A percentile compares a stretch with the other conserved stretches of the same genome.
phyloP scores from a whole-genome alignment of 2,329 filamentous ascomycete genomes.

The Colletotrichum sp. region DNA sequence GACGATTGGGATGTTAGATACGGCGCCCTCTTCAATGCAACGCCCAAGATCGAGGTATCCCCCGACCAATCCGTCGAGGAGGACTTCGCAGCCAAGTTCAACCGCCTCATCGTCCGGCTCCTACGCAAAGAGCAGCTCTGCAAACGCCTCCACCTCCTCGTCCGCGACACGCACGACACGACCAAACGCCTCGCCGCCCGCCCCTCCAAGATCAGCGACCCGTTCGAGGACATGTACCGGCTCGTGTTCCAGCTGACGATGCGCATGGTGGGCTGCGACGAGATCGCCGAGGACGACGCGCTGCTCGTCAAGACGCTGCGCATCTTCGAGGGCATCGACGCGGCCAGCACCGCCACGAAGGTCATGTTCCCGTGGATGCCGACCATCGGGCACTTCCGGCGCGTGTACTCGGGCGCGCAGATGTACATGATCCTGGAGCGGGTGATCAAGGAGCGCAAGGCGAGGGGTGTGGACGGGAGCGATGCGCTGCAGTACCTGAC shows the following conservation, averaged over 20 bases:
- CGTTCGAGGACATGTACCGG: constrained; percentile 58
- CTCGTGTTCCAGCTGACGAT: constrained; percentile 63
- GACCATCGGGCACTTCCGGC: constrained; percentile 44
- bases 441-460: constrained; percentile 50
- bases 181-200: constrained; percentile 38
- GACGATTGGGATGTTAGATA: constrained; percentile 25
- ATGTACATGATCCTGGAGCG: constrained; percentile 54
- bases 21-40: constrained; percentile 33
- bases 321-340: constrained; percentile 53
- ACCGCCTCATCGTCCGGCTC: constrained; percentile 34
- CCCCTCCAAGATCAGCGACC: constrained; percentile 44
- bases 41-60: constrained; percentile 26
- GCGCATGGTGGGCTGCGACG: constrained; percentile 56
- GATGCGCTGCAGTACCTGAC: constrained; percentile 60
- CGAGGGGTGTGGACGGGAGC: constrained; percentile 43
- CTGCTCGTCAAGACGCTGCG: constrained; percentile 46
- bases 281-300: constrained; percentile 53
- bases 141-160: constrained; percentile 43
- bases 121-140: constrained; percentile 42
- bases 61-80: constrained; percentile 6
- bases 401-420: constrained; percentile 47
- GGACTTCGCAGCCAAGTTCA: constrained; percentile 29
- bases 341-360: constrained; percentile 41
- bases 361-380: constrained; percentile 61
- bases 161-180: constrained; percentile 43